phyloP scores from a whole-genome alignment of 1,284 basidiomycete species.

The Lentinula novae-zelandiae region DNA sequence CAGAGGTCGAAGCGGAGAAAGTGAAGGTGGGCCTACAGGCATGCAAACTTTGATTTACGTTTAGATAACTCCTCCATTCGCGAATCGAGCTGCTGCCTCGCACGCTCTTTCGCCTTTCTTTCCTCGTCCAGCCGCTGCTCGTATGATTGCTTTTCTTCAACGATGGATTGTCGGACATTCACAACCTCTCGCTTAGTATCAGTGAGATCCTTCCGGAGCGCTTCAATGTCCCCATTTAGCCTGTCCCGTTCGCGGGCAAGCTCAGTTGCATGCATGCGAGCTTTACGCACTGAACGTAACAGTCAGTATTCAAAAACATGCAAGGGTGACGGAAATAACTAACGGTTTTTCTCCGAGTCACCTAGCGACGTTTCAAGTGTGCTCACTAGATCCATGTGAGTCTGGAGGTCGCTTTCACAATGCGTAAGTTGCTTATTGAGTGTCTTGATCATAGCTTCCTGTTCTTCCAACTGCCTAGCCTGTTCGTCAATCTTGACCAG shows the following conservation, averaged over 20 bases:
- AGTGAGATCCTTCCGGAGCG: conserved; percentile 64
- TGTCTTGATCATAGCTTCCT: conserved; percentile 87
- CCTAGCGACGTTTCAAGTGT: conserved; percentile 81
- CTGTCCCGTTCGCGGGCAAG: conserved; percentile 80
- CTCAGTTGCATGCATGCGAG: conserved; percentile 86
- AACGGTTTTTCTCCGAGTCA: conserved; percentile 87
- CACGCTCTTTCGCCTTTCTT: conserved; percentile 73
- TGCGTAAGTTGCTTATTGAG: conserved; percentile 89
- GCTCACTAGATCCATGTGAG: conserved; percentile 86
- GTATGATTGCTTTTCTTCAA: conserved; percentile 81
- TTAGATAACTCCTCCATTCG: conserved; percentile 80
- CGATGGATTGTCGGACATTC: conserved; percentile 71
- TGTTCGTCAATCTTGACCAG: conserved; percentile 76
- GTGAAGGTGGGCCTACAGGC: conserved; percentile 44
- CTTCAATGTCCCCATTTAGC: conserved; percentile 59
- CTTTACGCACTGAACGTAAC: conserved; percentile 68
- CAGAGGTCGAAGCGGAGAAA: conserved; percentile 8
- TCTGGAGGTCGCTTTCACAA: conserved; percentile 86
- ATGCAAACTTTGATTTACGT: conserved; percentile 84
- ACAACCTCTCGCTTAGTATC: conserved; percentile 77
- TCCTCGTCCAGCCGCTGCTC: conserved; percentile 81
- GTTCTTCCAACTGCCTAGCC: conserved; percentile 73
- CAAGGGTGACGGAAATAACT: conserved; percentile 30
- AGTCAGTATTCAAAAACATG: conserved; percentile 18
- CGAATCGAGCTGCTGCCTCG: conserved; percentile 76